Evolutionary conservation across 345 rosid genomes (phyloP), one percentile per base, ranked within the genome.

Genomic region (Anacardium occidentale): DNA sequence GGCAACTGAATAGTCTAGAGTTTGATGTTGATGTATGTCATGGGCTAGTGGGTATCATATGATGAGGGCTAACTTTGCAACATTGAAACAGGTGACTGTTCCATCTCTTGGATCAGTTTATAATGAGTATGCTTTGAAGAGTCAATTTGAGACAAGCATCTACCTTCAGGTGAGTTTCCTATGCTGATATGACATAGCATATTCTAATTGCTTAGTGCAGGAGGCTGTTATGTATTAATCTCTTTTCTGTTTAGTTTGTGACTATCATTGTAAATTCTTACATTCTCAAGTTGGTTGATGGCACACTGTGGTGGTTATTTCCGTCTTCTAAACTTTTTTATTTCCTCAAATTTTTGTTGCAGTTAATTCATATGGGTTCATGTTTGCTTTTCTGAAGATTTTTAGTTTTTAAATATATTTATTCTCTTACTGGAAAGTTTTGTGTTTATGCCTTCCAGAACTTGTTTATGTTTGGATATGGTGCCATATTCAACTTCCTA

Each of bases 81-180:
- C 51, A 65, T 76, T 58, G 21, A 50, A 69, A 29, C 84, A 84
- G 90, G 82, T 86, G 18, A 86, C 83, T 55, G 76, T 86, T 66
- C 90, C 90, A 42, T 84, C 90, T 4, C 40, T 86, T 69, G 90
- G 88, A 34, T 86, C 90, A 7, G 90, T 86, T 69, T 86, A 60
- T 71, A 86, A 86, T 54, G 90, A 86, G 75, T 86, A 86, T 75
- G 90, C 90, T 44, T 45, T 86, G 79, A 86, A 86, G 85, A 84
- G 88, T 58, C 87, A 86, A 74, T 86, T 72, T 68, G 87, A 86
- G 5, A 86, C 90, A 37, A 86, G 90, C 62, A 86, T 86, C 58
- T 86, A 86, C 75, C 90, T 84, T 75, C 90, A 86, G 87, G 90
- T 86, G 51, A 80, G 64, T 54, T 71, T 64, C 44, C 10, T 7